Evolutionary conservation across 768 basidiomycete species (phyloP), one percentile per base, ranked within the genome.

Genomic region (button mushroom (Agaricus bisporus)): DNA sequence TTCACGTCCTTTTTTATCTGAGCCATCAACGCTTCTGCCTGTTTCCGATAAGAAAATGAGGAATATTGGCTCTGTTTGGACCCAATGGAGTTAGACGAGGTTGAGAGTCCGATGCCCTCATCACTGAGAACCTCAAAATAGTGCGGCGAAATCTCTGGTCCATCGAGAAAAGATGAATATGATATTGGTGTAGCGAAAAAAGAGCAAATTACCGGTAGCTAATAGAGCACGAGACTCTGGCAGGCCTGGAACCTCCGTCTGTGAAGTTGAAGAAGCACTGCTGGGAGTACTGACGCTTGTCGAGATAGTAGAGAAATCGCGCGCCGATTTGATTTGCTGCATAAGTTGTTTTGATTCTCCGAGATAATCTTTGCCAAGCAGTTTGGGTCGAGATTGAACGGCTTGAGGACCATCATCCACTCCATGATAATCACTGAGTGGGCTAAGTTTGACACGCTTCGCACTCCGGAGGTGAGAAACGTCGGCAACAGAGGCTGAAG

Each of bases 1-100:
- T 81, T 83, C 77, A 91, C 82, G 60, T 90, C 88, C 54, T 75
- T 78, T 67, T 86, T 86, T 58, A 94, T 91, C 59, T 91, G 88
- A 22, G 86, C 86, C 88, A 95, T 92, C 43, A 95, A 68, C 22
- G 75, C 82, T 8, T 82, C 87, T 11, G 89, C 92, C 59, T 90
- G 83, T 59, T 82, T 74, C 39, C 91, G 81, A 64, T 89, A 89
- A 8, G 77, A 79, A 18, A 82, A 72, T 7, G 88, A 85, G 0
- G 86, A 83, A 54, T 81, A 80, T 2, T 72, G 68, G 44, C 60
- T 69, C 38, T 62, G 53, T 54, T 63, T 68, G 26, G 72, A 69
- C 48, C 57, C 63, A n/a, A 67, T 58, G 11, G 69, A 65, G 26
- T 65, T 66, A 35, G 65, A 61, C 36, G 66, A 62, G 25, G 67